Evolutionary conservation across 2,329 filamentous ascomycete species (phyloP).

Genomic region (Ophiocordyceps camponoti-leonardi): DNA sequence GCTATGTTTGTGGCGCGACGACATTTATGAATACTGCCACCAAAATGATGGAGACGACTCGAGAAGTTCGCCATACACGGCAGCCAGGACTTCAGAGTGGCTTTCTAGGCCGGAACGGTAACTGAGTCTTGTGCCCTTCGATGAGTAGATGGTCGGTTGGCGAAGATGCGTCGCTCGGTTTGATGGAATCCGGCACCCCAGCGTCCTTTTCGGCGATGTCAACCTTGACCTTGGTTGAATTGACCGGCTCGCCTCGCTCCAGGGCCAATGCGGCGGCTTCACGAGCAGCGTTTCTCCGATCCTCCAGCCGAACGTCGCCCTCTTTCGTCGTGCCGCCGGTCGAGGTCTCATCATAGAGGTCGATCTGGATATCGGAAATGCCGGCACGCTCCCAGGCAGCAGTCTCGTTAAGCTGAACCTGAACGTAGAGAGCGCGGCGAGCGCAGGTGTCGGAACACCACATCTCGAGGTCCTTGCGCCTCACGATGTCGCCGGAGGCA

Average conservation of each 20-base stretch:
- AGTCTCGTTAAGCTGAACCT: constrained; percentile 72
- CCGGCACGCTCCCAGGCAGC: constrained; percentile 69
- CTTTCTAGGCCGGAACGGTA: constrained; percentile 2
- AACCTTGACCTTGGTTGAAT: constrained; percentile 22
- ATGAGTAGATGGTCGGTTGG: constrained; percentile 26
- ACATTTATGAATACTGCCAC: not conserved
- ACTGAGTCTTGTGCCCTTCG: constrained; percentile 32
- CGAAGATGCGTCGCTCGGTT: constrained; percentile 6
- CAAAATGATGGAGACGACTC: not conserved
- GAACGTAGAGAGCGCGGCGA: constrained; percentile 64
- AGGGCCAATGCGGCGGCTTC: constrained; percentile 28
- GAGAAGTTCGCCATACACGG: not conserved
- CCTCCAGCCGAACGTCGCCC: constrained; percentile 25
- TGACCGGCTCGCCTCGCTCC: constrained; percentile 25
- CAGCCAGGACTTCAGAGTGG: not conserved
- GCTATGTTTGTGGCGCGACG: not conserved
- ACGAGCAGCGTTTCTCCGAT: constrained; percentile 20
- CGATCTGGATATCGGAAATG: constrained; percentile 36
- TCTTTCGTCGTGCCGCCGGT: constrained; percentile 18
- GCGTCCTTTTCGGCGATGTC: constrained; percentile 33
- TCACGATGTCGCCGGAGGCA: constrained; percentile 39
- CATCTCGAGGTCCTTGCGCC: constrained; percentile 55
- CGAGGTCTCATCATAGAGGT: constrained; percentile 44
- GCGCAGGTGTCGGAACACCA: constrained; percentile 80
- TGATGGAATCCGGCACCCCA: constrained; percentile 5